These are phyloP conservation scores for Canariomyces notabilis DNA, from an alignment of 2,329 filamentous ascomycete species.

Conservation along the genomic window DNA sequence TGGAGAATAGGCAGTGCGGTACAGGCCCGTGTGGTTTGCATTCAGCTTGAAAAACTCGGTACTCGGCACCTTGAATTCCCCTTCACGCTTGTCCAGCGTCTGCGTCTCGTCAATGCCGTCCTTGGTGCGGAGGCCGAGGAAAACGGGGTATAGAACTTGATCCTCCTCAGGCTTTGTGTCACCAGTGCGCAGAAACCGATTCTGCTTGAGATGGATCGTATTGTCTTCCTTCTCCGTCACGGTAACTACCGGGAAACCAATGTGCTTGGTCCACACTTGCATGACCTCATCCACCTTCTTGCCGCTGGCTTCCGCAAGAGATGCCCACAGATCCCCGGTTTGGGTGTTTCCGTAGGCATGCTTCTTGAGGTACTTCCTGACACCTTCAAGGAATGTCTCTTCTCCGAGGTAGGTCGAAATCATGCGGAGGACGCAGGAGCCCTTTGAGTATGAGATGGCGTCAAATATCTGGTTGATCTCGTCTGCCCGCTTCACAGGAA, in stretches of 20 bases:
- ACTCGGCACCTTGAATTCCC: conserved; percentile 69
- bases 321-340: conserved; percentile 85
- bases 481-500: conserved; percentile 89
- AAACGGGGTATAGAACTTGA: conserved; percentile 79
- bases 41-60: conserved; percentile 95
- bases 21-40: conserved; percentile 88
- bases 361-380: conserved; percentile 87
- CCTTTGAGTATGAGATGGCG: conserved; percentile 95
- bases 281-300: conserved; percentile 88
- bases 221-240: conserved; percentile 71
- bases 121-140: conserved; percentile 79
- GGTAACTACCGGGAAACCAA: conserved; percentile 85
- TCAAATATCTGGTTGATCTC: conserved; percentile 99
- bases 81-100: conserved; percentile 66
- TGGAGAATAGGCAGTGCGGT: conserved; percentile 81
- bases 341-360: conserved; percentile 95
- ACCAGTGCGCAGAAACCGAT: conserved; percentile 86
- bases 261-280: conserved; percentile 95
- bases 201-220: conserved; percentile 84
- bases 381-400: conserved; percentile 86
- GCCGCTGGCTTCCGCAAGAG: conserved; percentile 80
- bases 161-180: conserved; percentile 94
- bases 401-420: conserved; percentile 93
- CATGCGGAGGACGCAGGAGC: conserved; percentile 93
- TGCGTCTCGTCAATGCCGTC: conserved; percentile 74